Base-by-base conservation (phyloP, 2,329 filamentous ascomycete species). In the Alternaria rosae region DNA sequence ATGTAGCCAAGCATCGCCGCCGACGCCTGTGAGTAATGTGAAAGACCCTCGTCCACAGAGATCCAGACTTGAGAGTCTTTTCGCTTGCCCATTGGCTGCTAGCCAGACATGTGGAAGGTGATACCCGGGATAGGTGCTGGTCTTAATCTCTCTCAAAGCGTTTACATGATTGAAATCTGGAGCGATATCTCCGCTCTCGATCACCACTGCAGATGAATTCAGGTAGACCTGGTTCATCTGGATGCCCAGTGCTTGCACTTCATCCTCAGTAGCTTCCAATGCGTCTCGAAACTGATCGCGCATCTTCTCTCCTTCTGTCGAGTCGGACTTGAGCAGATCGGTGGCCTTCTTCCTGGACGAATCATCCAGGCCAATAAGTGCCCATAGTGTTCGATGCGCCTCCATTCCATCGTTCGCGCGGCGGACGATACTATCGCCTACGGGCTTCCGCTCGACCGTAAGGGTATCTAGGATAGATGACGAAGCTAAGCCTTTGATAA, bases 61-160 rank as follows among this genome's bases (percentile, higher is more conserved):
- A 71, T 89, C 88, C 50, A 86, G 84, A 0, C 86, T 89, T 1
- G 86, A 88, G 23, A 85, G 76, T n/a, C 76, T 77, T 55, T 80
- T 70, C n/a, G 76, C 75, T 0, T 86, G 83, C 15, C 79, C 68
- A 9, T 79, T 68, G 28, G 80, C 80, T 76, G 88, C 86, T 13
- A 90, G 75, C 88, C 88, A 90, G 0, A 81, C 87, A 73, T 91
- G 88, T 8, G 88, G 88, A 25, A 90, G 75, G 4, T 87, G 79
- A 44, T 80, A 80, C 10, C 88, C 88, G 0, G 88, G 88, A 67
- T 84, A 87, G 5, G 87, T 89, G 52, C 76, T 83, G 32, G 32
- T 35, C 13, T 35, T 35, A 30, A 35, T 11, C 26, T 59, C 20
- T 17, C 30, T 17, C 50, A 35, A 53, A 20, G 30, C 50, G 15